phyloP scores from a whole-genome alignment of 2,329 filamentous ascomycete species.

The Fusarium secorum region DNA sequence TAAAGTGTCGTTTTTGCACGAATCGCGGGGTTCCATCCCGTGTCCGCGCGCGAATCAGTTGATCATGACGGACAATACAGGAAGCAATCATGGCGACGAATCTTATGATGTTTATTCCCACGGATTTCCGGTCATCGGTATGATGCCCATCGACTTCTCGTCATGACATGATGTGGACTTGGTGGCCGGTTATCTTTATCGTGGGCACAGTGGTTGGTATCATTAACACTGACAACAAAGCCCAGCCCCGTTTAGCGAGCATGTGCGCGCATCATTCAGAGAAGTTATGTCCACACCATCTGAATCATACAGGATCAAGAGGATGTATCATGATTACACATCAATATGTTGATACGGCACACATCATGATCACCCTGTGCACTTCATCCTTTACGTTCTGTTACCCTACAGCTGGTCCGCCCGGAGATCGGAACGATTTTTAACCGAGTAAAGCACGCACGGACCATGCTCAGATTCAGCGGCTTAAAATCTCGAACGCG shows the following conservation, averaged over 20 bases:
- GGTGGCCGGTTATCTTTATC: no score
- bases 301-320: neutral
- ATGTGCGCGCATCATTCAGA: neutral
- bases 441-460: neutral
- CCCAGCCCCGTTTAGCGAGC: neutral
- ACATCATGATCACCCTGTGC: neutral
- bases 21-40: slow-evolving; percentile 16
- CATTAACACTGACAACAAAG: neutral
- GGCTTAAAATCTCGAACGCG: slow-evolving; percentile 43
- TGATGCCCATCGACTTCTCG: neutral
- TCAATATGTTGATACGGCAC: neutral
- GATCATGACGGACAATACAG: neutral
- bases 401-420: slow-evolving; percentile 3
- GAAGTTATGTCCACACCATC: neutral
- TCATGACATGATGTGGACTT: neutral
- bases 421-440: slow-evolving; percentile 6
- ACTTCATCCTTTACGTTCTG: neutral
- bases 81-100: neutral
- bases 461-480: neutral
- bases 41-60: neutral
- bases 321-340: neutral
- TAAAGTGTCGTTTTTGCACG: slow-evolving; percentile 29
- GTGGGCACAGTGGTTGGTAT: neutral
- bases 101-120: neutral
- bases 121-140: neutral